Evolutionary conservation across 192 early-diverging fungal species (phyloP).

Genomic region (Entomortierella parvispora): DNA sequence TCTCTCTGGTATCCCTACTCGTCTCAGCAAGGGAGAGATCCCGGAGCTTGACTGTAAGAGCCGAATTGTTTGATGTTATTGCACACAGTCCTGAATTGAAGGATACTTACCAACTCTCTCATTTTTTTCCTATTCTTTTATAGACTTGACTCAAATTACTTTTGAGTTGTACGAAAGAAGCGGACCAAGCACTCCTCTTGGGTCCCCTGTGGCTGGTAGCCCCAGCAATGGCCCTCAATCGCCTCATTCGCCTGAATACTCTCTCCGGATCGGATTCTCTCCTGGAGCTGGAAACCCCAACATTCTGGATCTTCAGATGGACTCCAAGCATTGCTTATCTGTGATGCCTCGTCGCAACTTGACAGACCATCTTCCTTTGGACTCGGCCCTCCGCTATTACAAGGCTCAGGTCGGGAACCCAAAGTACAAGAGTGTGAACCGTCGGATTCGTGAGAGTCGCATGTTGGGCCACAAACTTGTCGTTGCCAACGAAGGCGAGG

Average conservation of each 20-base stretch:
- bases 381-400: conserved; percentile 71
- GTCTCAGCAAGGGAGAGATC: conserved; percentile 68
- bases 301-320: conserved; percentile 88
- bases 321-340: conserved; percentile 83
- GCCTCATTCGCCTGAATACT: conserved; percentile 76
- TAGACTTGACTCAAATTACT: conserved; percentile 95
- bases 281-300: conserved; percentile 93
- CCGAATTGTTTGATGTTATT: too few relatives aligned
- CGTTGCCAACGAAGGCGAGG: conserved; percentile 32
- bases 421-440: conserved; percentile 39
- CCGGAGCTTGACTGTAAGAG: conserved; percentile 94
- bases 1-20: conserved; percentile 83
- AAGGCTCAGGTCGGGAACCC: conserved; percentile 63
- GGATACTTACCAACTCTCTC: too few relatives aligned
- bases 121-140: neutral
- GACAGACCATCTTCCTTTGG: conserved; percentile 83
- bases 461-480: conserved; percentile 45
- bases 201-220: conserved; percentile 3
- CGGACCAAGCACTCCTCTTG: conserved; percentile 53
- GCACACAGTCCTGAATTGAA: too few relatives aligned
- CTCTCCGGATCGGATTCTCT: conserved; percentile 87
- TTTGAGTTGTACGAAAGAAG: conserved; percentile 96
- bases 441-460: conserved; percentile 38
- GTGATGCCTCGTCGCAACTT: conserved; percentile 91
- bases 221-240: conserved; percentile 16